Evolutionary conservation across 139 green algal species (phyloP).

Genomic region (Volvox africanus): DNA sequence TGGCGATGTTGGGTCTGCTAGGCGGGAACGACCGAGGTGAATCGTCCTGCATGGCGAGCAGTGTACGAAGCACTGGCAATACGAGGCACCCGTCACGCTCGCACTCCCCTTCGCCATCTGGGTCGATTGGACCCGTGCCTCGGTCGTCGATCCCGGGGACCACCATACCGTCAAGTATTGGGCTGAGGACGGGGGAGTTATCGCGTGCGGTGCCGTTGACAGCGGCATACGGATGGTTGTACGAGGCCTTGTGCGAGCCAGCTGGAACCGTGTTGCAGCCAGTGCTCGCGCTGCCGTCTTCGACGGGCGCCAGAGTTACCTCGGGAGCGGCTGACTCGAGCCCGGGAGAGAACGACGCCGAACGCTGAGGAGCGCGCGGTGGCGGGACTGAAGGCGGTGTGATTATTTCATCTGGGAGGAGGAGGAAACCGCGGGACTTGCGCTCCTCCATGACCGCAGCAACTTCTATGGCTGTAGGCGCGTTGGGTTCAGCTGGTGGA

Average conservation of each 20-base stretch:
- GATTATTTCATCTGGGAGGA: background rate
- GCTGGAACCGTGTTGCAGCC: background rate
- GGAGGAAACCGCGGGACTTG: background rate
- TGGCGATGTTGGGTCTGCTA: no score
- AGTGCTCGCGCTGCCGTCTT: background rate
- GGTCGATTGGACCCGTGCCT: background rate
- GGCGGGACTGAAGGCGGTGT: background rate
- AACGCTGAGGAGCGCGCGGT: background rate
- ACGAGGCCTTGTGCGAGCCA: background rate
- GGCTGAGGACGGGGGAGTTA: background rate
- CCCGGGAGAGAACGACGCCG: background rate
- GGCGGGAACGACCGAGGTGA: no score
- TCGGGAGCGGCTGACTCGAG: background rate
- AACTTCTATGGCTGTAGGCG: background rate
- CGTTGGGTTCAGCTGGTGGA: background rate
- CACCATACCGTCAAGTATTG: background rate
- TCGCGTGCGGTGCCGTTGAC: no score
- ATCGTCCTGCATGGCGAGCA: slow-evolving; percentile 14
- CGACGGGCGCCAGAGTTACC: background rate
- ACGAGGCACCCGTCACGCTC: slow-evolving; percentile 30
- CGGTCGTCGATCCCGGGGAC: background rate
- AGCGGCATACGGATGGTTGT: background rate
- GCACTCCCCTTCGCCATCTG: background rate
- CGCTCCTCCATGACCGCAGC: background rate
- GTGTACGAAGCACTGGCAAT: slow-evolving; percentile 13